Conservation (phyloP, 2,329 filamentous ascomycete genomes). For the Penicillium vulpinum region DNA sequence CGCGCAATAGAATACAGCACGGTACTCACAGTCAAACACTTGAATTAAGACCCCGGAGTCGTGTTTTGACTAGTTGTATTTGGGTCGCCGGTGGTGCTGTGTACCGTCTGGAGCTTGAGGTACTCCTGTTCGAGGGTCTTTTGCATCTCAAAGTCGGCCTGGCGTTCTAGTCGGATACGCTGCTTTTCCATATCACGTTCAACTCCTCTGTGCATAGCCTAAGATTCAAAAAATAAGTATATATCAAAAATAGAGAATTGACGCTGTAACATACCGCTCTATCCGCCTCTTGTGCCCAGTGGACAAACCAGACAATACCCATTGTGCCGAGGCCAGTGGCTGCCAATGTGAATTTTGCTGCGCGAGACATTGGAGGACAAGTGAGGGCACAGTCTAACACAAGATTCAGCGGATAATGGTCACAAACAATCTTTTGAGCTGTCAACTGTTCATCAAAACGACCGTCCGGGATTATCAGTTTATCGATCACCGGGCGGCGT, state of each 20-base stretch:
- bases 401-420: background rate
- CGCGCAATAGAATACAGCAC: background rate
- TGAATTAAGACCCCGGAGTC: constrained; percentile 25
- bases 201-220: constrained; percentile 94
- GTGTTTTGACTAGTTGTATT: constrained; percentile 21
- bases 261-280: constrained; percentile 63
- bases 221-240: constrained; percentile 7
- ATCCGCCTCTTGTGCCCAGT: constrained; percentile 83
- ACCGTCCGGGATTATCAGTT: constrained; percentile 25
- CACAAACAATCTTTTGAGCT: background rate
- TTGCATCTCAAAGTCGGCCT: constrained; percentile 94
- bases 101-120: constrained; percentile 80
- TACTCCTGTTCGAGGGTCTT: constrained; percentile 82
- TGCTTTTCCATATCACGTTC: constrained; percentile 94
- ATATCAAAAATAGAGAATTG: background rate
- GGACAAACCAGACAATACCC: constrained; percentile 78
- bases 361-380: constrained; percentile 71
- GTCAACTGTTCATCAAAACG: constrained; percentile 7
- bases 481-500: constrained; percentile 30
- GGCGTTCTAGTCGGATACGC: constrained; percentile 82
- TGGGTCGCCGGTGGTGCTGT: constrained; percentile 44
- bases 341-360: constrained; percentile 81
- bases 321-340: constrained; percentile 74
- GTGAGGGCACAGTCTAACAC: background rate
- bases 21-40: background rate